These are phyloP conservation scores for Ogataea pini DNA, from an alignment of 805 yeast species.

Conservation along the genomic window DNA sequence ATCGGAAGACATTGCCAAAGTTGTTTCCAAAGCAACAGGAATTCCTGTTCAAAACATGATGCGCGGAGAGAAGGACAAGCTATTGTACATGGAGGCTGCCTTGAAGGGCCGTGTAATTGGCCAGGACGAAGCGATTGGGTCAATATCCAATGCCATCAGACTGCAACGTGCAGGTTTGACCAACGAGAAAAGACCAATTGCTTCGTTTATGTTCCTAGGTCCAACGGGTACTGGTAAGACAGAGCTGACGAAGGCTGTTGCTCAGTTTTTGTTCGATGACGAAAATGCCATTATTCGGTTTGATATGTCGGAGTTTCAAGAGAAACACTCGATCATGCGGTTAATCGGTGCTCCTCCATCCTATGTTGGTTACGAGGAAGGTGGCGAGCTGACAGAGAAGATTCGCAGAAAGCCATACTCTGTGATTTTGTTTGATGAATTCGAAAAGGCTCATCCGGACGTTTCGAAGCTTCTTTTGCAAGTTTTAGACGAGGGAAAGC, in stretches of 20 bases:
- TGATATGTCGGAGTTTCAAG: constrained; percentile 98
- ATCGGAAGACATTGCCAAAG: constrained; percentile 90
- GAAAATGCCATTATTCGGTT: constrained; percentile 84
- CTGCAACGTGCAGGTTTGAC: constrained; percentile 96
- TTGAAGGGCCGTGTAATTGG: constrained; percentile 83
- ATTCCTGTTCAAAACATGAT: constrained; percentile 88
- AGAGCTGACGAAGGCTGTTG: constrained; percentile 88
- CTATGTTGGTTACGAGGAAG: constrained; percentile 92
- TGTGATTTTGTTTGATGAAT: constrained; percentile 90
- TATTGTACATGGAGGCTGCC: constrained; percentile 82
- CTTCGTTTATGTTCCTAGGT: constrained; percentile 93
- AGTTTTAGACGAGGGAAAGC: constrained; percentile 91
- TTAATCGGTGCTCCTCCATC: constrained; percentile 98
- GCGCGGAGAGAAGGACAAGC: constrained; percentile 92
- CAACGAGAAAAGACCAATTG: constrained; percentile 91
- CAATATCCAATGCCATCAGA: constrained; percentile 92
- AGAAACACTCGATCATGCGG: constrained; percentile 85
- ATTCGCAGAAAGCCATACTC: constrained; percentile 94
- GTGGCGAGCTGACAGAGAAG: constrained; percentile 96
- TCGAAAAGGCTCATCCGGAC: constrained; percentile 96
- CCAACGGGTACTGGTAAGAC: constrained; percentile 99
- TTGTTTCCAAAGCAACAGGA: constrained; percentile 92
- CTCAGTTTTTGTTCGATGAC: constrained; percentile 89
- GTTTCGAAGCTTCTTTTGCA: constrained; percentile 88
- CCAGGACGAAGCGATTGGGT: constrained; percentile 90